These are phyloP conservation scores for Argentina anserina DNA, from an alignment of 306 rosid species.

Conservation along the genomic window DNA sequence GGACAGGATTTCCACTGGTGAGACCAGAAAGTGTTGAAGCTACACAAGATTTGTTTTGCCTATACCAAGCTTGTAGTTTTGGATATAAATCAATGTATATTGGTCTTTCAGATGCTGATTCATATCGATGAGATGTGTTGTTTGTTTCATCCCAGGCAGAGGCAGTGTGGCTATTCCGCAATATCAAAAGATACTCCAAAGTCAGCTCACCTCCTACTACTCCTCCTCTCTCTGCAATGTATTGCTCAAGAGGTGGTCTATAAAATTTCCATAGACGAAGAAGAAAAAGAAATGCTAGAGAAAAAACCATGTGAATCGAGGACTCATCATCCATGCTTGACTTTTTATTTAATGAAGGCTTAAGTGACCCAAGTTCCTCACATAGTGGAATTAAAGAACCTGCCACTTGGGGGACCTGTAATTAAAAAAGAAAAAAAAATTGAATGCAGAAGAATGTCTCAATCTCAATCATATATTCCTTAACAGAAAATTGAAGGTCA, in stretches of 20 bases:
- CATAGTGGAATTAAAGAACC: conserved; percentile 67
- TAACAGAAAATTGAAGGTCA: neutral
- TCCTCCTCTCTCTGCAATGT: conserved; percentile 53
- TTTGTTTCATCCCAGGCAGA: conserved; percentile 37
- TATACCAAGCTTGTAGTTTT: conserved; percentile 61
- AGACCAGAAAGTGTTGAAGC: conserved; percentile 60
- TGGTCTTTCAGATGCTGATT: conserved; percentile 37
- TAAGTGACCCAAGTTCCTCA: conserved; percentile 69
- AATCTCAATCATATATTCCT: conserved; percentile 8
- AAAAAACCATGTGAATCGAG: conserved; percentile 59
- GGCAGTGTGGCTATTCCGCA: conserved; percentile 44
- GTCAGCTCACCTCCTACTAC: conserved; percentile 49
- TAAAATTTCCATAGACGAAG: conserved; percentile 73
- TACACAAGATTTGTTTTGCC: conserved; percentile 63
- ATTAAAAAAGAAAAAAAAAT: conserved; percentile 18
- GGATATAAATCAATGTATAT: conserved; percentile 62
- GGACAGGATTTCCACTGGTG: conserved; percentile 59
- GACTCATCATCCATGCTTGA: conserved; percentile 43
- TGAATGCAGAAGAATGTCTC: conserved; percentile 23
- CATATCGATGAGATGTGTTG: conserved; percentile 30
- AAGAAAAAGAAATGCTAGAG: conserved; percentile 70
- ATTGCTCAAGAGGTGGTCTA: conserved; percentile 63
- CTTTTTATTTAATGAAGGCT: conserved; percentile 40
- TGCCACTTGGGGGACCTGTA: conserved; percentile 69
- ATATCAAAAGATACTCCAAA: conserved; percentile 67